Evolutionary conservation across 345 rosid genomes (phyloP), one percentile per base, ranked within the genome.

Genomic region (Syzygium oleosum): DNA sequence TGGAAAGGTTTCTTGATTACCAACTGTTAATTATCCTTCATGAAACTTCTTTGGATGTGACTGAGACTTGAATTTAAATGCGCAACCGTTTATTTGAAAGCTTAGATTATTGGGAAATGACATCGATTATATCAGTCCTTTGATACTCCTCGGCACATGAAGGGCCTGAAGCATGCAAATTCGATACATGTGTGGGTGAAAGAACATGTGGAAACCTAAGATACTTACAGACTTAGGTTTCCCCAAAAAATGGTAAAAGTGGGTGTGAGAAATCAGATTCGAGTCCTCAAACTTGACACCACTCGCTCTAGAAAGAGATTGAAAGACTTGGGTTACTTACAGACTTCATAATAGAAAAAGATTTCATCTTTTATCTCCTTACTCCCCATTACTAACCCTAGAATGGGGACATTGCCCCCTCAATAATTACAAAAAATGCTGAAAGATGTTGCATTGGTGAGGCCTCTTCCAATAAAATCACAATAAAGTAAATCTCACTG

Each of bases 381-480:
- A 34, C 80, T 21, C 3, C 38, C 38, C 38, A 34, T 34, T 34
- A 34, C 38, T 34, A 34, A 34, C 38, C 38, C 38, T 34, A 34
- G 38, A 34, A 34, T 34, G 38, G 38, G 38, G 38, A 34, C 38
- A 34, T 34, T 34, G 38, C 38, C 38, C 38, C 38, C 38, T 34
- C 38, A 34, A 34, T 34, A 34, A 34, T 34, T 34, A 34, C 38
- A 34, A 34, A 34, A 92, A 93, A 93, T 96, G 93, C 98, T 96
- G 88, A 95, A 94, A 87, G 99, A 96, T 91, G 98, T 95, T 91
- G 99, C 99, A 46, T 89, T 94, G 94, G 99, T 98, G 90, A 90
- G 89, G 61, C 25, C 46, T 68, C 46, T 68, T 68, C 80, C 46
- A 9, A 19, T 17, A 34, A 54, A 19, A 68, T 34, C 80, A 68